These are phyloP conservation scores for Diaporthe vaccinii DNA, from an alignment of 2,329 filamentous ascomycete genomes.

Conservation along the genomic window DNA sequence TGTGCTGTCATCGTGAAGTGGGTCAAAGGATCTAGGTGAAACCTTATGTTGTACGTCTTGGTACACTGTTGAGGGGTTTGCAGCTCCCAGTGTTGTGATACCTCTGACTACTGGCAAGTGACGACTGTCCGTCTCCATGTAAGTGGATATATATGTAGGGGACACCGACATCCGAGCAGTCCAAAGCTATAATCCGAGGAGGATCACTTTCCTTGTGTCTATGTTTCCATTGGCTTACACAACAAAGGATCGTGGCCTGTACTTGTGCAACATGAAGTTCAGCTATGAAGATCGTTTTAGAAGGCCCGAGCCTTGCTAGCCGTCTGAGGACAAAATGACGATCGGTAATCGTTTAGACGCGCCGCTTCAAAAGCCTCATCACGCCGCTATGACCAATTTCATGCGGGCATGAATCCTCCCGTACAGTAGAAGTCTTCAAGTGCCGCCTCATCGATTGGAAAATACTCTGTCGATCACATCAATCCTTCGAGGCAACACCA, in stretches of 20 bases:
- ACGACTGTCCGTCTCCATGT: neutral
- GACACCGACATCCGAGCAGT: constrained; percentile 15
- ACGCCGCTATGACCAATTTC: neutral
- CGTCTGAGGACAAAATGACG: neutral
- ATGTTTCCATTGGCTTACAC: neutral
- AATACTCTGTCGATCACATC: constrained; percentile 10
- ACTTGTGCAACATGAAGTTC: neutral
- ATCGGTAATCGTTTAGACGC: neutral
- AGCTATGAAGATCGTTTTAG: constrained; percentile 13
- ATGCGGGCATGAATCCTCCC: neutral
- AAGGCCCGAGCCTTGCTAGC: neutral
- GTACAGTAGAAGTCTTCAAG: neutral
- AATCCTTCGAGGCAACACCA: constrained; percentile 3
- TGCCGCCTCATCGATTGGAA: no score
- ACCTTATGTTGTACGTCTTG: neutral
- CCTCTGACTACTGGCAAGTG: neutral
- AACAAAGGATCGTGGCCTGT: neutral
- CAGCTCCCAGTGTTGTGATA: neutral
- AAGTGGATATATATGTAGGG: neutral
- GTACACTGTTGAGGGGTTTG: neutral
- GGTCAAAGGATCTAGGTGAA: neutral
- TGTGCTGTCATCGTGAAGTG: neutral
- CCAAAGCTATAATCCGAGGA: constrained; percentile 1
- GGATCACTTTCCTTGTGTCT: neutral
- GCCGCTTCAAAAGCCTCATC: neutral